Conservation (phyloP, 2,329 filamentous ascomycete species). For the Epicoccum nigrum region DNA sequence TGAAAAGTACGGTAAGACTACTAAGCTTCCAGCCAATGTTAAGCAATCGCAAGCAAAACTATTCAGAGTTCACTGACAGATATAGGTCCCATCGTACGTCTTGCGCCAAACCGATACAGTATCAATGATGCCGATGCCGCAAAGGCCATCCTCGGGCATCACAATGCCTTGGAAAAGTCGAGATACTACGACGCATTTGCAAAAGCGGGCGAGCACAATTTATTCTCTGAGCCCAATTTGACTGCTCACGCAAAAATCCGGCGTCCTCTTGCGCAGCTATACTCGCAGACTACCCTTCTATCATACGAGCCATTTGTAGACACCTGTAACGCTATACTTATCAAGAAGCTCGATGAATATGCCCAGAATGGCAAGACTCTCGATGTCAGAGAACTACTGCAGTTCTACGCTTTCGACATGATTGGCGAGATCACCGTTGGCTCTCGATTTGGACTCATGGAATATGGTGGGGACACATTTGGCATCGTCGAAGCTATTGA, state of each 20-base stretch:
- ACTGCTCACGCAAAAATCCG: slow-evolving; percentile 43
- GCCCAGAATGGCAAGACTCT: slow-evolving; percentile 33
- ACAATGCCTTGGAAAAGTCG: slow-evolving; percentile 11
- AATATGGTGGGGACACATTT: slow-evolving; percentile 17
- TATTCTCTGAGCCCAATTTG: slow-evolving; percentile 47
- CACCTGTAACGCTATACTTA: slow-evolving; percentile 40
- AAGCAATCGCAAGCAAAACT: too few species aligned
- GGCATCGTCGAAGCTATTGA: slow-evolving; percentile 11
- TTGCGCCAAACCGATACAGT: slow-evolving; percentile 25
- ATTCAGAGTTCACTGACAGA: not conserved
- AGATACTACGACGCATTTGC: slow-evolving; percentile 37
- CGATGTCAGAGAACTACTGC: slow-evolving; percentile 53
- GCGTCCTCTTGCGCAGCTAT: slow-evolving; percentile 46
- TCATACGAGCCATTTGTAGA: slow-evolving; percentile 51
- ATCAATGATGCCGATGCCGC: slow-evolving; percentile 19
- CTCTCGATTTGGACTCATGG: slow-evolving; percentile 25
- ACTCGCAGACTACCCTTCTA: slow-evolving; percentile 47
- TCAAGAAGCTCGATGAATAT: slow-evolving; percentile 37
- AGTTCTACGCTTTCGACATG: slow-evolving; percentile 59
- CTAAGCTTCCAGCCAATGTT: not conserved
- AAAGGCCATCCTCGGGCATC: slow-evolving; percentile 14
- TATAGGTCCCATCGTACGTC: slow-evolving; percentile 18
- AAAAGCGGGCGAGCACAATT: slow-evolving; percentile 30
- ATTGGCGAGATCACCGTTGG: slow-evolving; percentile 59
- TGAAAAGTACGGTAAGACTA: slow-evolving; percentile 42